Conservation (phyloP, 2,329 filamentous ascomycete genomes). For the Hypoxylon sp. region DNA sequence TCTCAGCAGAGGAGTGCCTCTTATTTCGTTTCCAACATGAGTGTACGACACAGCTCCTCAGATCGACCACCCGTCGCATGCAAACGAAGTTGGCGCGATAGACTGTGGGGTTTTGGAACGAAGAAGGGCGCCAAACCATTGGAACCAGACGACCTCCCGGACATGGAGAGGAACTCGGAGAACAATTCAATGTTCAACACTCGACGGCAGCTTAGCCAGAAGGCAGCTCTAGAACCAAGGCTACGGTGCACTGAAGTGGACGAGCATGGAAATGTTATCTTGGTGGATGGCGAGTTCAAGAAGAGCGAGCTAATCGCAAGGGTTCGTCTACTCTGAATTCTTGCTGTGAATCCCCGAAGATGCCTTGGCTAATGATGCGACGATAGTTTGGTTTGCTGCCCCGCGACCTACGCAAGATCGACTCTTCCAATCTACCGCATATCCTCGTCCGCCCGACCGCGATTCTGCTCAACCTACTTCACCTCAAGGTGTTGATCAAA, state of each 20-base stretch:
- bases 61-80: constrained; percentile 38
- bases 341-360: background rate
- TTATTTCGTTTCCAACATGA: constrained; percentile 27
- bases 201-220: constrained; percentile 74
- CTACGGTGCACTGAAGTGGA: constrained; percentile 95
- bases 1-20: constrained; percentile 18
- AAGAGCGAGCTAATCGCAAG: constrained; percentile 97
- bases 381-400: constrained; percentile 86
- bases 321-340: constrained; percentile 58
- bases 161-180: constrained; percentile 64
- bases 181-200: constrained; percentile 71
- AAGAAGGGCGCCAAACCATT: constrained; percentile 52
- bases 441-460: constrained; percentile 93
- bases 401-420: constrained; percentile 95
- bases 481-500: constrained; percentile 94
- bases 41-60: constrained; percentile 43
- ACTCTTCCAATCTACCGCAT: constrained; percentile 92
- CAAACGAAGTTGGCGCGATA: constrained; percentile 56
- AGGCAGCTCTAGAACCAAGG: constrained; percentile 83
- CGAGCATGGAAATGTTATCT: constrained; percentile 86
- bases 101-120: constrained; percentile 54
- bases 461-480: constrained; percentile 94
- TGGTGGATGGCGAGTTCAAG: constrained; percentile 95
- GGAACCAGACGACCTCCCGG: constrained; percentile 66
- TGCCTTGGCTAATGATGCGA: constrained; percentile 27